Evolutionary conservation across 768 basidiomycete genomes (phyloP).

Genomic region (Sporobolomyces phaffii): DNA sequence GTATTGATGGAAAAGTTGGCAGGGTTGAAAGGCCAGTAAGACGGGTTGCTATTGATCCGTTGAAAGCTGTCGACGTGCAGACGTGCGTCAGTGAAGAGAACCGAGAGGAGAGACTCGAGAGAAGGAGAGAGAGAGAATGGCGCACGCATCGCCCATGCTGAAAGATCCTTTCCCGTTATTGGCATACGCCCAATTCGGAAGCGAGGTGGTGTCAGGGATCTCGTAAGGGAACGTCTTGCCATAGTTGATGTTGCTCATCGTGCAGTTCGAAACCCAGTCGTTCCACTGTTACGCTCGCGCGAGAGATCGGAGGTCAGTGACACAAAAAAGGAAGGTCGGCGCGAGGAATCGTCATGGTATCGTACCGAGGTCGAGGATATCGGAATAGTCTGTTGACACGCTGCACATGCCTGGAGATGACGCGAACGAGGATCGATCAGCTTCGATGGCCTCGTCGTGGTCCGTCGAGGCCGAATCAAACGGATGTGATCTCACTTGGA

Average conservation of each 20-base stretch:
- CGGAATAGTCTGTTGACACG: conserved; percentile 7
- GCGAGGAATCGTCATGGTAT: not conserved
- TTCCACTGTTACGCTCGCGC: conserved; percentile 15
- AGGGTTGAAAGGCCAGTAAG: not conserved
- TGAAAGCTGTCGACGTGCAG: not conserved
- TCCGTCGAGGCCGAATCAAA: no score
- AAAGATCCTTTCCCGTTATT: conserved; percentile 14
- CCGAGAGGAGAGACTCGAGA: no score
- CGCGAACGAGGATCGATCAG: not conserved
- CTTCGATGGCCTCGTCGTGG: not conserved
- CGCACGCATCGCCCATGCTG: conserved; percentile 7
- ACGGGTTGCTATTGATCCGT: not conserved
- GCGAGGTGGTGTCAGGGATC: not conserved
- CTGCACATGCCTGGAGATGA: conserved; percentile 13
- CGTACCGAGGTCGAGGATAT: conserved; percentile 16
- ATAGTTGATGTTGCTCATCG: conserved; percentile 15
- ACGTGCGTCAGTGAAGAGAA: no score
- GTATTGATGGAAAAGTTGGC: conserved; percentile 7
- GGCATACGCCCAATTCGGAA: conserved; percentile 29
- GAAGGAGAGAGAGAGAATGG: not conserved
- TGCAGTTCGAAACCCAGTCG: conserved; percentile 33
- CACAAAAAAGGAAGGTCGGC: not conserved
- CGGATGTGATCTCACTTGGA: no score
- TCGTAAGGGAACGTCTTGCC: conserved; percentile 21
- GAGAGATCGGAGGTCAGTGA: not conserved